phyloP scores from a whole-genome alignment of 805 yeast genomes.

The Kodamaea laetipori region DNA sequence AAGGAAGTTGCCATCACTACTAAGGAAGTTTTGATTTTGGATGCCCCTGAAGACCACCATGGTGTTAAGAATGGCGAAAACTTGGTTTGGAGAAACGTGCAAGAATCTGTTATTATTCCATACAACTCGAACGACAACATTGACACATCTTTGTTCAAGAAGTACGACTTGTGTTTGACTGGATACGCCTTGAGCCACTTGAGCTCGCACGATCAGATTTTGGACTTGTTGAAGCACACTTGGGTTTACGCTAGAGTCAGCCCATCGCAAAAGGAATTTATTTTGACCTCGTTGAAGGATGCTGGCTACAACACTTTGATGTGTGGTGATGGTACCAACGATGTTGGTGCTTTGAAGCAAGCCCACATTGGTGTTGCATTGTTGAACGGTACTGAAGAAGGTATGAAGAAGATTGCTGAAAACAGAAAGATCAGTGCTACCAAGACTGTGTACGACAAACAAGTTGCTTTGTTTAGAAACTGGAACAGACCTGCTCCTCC shows the following conservation, averaged over 20 bases:
- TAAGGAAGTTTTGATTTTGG: conserved; percentile 82
- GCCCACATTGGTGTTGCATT: conserved; percentile 99
- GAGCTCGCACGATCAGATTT: conserved; percentile 66
- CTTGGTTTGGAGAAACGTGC: conserved; percentile 82
- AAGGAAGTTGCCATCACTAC: conserved; percentile 86
- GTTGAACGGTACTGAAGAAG: conserved; percentile 93
- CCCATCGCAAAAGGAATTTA: conserved; percentile 91
- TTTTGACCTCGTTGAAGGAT: conserved; percentile 77
- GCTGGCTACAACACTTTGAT: conserved; percentile 91
- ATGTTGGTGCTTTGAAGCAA: conserved; percentile 98
- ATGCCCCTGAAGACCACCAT: conserved; percentile 74
- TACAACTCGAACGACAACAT: conserved; percentile 61
- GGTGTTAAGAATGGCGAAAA: conserved; percentile 47
- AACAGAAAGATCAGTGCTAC: conserved; percentile 66
- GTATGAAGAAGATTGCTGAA: conserved; percentile 86
- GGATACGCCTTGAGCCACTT: conserved; percentile 83
- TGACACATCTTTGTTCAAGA: conserved; percentile 56
- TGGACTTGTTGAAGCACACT: conserved; percentile 76
- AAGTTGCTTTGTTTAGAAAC: conserved; percentile 70
- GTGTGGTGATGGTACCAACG: conserved; percentile 99
- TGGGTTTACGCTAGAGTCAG: conserved; percentile 99
- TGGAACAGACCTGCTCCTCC: conserved; percentile 88
- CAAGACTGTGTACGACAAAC: conserved; percentile 77
- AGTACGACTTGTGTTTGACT: conserved; percentile 85
- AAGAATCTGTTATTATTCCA: conserved; percentile 71